Evolutionary conservation across 2,329 filamentous ascomycete genomes (phyloP).

Genomic region (Lachnellula willkommii): DNA sequence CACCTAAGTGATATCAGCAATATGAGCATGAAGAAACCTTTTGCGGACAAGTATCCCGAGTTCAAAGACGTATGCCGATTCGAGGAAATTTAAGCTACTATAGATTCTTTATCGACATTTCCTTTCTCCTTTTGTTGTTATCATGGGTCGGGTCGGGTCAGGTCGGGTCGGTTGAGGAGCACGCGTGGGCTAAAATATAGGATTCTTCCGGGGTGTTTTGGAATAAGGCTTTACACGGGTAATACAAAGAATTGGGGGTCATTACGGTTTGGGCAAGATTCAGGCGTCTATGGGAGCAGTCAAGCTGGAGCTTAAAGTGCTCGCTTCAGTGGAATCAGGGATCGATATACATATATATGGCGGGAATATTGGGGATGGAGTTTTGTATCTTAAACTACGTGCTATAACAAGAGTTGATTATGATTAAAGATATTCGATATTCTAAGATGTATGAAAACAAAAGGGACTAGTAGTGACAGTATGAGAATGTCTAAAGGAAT

Average conservation of each 20-base stretch:
- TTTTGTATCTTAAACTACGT: not conserved
- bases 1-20: slow-evolving; percentile 24
- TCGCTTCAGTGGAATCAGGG: not conserved
- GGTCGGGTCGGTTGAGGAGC: not conserved
- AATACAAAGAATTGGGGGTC: too few species aligned
- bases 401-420: too few species aligned
- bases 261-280: too few species aligned
- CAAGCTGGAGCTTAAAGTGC: not conserved
- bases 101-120: not conserved
- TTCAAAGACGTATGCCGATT: slow-evolving; percentile 28
- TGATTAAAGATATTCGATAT: too few species aligned
- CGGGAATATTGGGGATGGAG: not conserved
- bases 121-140: not conserved
- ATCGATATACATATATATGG: not conserved
- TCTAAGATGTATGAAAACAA: too few species aligned
- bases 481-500: too few species aligned
- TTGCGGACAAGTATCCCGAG: slow-evolving; percentile 29
- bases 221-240: not conserved
- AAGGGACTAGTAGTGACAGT: too few species aligned
- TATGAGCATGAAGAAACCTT: slow-evolving; percentile 29
- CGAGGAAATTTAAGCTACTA: slow-evolving; percentile 20
- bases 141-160: not conserved
- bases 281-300: too few species aligned
- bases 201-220: not conserved
- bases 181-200: not conserved